Percentiles rank a stretch among this genome's conserved stretches.
Conservation (phyloP, 2,329 filamentous ascomycete species). For the Colletotrichum sp. region DNA sequence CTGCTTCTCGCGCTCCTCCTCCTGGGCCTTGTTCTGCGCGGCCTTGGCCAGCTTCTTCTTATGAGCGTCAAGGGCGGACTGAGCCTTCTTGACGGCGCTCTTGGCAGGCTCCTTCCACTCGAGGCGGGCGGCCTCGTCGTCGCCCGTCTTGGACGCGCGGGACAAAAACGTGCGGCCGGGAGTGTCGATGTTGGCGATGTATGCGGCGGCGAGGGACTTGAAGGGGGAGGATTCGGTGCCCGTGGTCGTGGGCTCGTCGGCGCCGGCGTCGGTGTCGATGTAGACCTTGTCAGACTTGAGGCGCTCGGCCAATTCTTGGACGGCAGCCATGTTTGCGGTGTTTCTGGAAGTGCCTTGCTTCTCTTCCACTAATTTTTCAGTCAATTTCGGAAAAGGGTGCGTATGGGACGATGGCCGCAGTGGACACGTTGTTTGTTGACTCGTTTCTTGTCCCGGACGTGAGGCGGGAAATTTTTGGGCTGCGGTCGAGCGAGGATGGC, state of each 20-base stretch:
- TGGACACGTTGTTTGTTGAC: conserved; percentile 10
- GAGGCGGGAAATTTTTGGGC: conserved; percentile 18
- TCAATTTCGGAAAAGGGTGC: not conserved
- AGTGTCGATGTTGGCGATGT: conserved; percentile 70
- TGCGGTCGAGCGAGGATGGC: conserved; percentile 15
- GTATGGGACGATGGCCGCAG: not conserved
- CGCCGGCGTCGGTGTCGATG: conserved; percentile 81
- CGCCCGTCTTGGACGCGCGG: conserved; percentile 70
- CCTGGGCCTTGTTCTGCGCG: conserved; percentile 72
- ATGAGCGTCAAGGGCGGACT: conserved; percentile 74
- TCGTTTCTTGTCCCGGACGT: not conserved
- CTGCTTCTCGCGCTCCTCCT: conserved; percentile 70
- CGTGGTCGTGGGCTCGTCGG: conserved; percentile 69
- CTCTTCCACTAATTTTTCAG: too few relatives aligned
- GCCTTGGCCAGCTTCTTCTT: conserved; percentile 87
- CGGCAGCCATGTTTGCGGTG: conserved; percentile 40
- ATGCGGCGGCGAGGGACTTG: conserved; percentile 81
- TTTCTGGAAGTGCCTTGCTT: not conserved
- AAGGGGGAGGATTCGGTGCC: conserved; percentile 78
- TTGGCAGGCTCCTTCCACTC: conserved; percentile 85
- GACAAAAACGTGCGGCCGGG: conserved; percentile 68
- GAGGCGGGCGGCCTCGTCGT: conserved; percentile 67
- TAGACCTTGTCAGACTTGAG: conserved; percentile 63
- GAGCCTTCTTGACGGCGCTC: conserved; percentile 84
- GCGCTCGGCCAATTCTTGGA: conserved; percentile 57